These are phyloP conservation scores for Daldinia sp. DNA, from an alignment of 2,329 filamentous ascomycete species.

Conservation along the genomic window DNA sequence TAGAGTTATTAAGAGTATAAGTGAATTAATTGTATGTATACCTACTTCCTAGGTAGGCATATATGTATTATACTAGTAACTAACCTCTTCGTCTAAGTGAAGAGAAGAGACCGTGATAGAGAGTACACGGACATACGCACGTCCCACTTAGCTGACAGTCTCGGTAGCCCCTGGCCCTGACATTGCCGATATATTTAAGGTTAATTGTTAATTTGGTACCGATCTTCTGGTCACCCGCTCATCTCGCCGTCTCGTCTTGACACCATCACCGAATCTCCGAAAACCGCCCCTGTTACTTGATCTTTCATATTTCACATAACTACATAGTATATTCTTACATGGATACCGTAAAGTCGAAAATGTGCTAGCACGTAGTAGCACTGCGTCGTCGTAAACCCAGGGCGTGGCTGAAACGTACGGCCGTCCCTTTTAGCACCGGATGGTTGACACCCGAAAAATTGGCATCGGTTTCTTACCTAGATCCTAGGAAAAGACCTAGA, in stretches of 20 bases:
- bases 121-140: conserved; percentile 16
- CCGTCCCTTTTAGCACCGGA: conserved; percentile 31
- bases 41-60: not conserved
- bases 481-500: too few relatives aligned
- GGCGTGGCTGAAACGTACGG: conserved; percentile 30
- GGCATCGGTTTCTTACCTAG: conserved; percentile 18
- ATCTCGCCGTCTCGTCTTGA: conserved; percentile 8
- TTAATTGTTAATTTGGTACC: conserved; percentile 19
- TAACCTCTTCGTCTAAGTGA: not conserved
- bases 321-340: not conserved
- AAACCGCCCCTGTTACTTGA: not conserved
- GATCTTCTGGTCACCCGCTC: not conserved
- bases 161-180: not conserved
- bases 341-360: not conserved
- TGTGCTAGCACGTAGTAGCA: not conserved
- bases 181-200: conserved; percentile 22
- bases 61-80: too few relatives aligned
- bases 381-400: conserved; percentile 5
- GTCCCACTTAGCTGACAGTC: not conserved
- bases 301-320: not conserved
- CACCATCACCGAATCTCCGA: not conserved
- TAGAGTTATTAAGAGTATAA: not conserved
- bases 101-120: not conserved
- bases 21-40: not conserved
- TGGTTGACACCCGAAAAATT: conserved; percentile 20